Percentiles rank a stretch among this genome's conserved stretches.
These are phyloP conservation scores for Malus fusca DNA, from an alignment of 306 rosid genomes.

Conservation along the genomic window DNA sequence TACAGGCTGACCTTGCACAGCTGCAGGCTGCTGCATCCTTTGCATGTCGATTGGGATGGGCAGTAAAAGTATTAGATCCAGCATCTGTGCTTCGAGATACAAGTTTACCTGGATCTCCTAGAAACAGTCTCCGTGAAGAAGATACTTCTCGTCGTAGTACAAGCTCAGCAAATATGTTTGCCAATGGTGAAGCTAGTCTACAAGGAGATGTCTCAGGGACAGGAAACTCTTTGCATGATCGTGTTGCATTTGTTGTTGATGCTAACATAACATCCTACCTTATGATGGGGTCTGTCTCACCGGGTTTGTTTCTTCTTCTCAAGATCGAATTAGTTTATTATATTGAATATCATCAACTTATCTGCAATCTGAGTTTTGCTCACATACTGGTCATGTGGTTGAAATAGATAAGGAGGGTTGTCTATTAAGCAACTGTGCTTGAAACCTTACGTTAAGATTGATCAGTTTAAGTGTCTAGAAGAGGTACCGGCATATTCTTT, in stretches of 20 bases:
- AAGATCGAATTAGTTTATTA: background rate
- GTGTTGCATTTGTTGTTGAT: conserved; percentile 89
- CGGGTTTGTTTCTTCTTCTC: conserved; percentile 54
- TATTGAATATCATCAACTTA: background rate
- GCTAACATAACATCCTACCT: conserved; percentile 97
- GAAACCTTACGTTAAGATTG: background rate
- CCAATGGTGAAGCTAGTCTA: conserved; percentile 45
- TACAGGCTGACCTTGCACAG: conserved; percentile 75
- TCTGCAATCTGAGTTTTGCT: background rate
- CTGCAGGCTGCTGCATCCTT: conserved; percentile 94
- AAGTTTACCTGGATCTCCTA: conserved; percentile 47
- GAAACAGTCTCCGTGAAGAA: conserved; percentile 46
- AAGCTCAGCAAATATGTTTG: conserved; percentile 41
- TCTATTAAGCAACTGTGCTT: background rate
- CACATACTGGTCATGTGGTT: background rate
- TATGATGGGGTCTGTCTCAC: conserved; percentile 99
- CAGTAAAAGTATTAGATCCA: conserved; percentile 76
- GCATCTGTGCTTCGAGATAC: conserved; percentile 60
- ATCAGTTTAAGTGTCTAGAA: background rate
- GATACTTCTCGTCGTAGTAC: conserved; percentile 43
- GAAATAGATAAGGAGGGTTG: background rate
- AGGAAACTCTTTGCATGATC: conserved; percentile 52
- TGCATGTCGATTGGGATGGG: conserved; percentile 90
- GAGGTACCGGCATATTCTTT: background rate
- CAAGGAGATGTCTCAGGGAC: conserved; percentile 56